Conservation (phyloP, 2,329 filamentous ascomycete genomes). For the Fusarium verticillioides region DNA sequence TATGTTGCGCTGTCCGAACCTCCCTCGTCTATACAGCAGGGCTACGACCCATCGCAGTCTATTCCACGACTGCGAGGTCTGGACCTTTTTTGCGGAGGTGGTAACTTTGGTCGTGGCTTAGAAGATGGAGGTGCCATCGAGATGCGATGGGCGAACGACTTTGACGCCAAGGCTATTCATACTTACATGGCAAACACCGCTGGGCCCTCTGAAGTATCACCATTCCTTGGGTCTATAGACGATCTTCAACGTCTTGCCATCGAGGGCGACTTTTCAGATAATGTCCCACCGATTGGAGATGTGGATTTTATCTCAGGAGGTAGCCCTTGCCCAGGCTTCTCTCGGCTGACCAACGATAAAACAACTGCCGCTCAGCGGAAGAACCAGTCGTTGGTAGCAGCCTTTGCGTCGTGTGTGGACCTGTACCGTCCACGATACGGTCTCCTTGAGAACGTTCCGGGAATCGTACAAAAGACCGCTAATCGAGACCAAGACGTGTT, state of each 20-base stretch:
- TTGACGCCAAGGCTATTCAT: slow-evolving; percentile 70
- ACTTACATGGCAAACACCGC: slow-evolving; percentile 77
- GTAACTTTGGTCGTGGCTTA: slow-evolving; percentile 80
- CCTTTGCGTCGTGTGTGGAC: slow-evolving; percentile 79
- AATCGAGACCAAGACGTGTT: slow-evolving; percentile 71
- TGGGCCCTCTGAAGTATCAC: slow-evolving; percentile 53
- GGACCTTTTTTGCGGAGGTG: slow-evolving; percentile 82
- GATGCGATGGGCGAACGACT: slow-evolving; percentile 76
- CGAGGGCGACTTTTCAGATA: slow-evolving; percentile 55
- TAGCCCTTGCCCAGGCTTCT: slow-evolving; percentile 83
- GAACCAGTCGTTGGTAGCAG: slow-evolving; percentile 82
- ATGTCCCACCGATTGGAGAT: slow-evolving; percentile 68
- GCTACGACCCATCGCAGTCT: slow-evolving; percentile 59
- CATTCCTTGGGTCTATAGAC: slow-evolving; percentile 79
- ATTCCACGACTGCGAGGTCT: slow-evolving; percentile 65
- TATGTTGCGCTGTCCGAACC: slow-evolving; percentile 52
- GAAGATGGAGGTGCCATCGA: slow-evolving; percentile 75
- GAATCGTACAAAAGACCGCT: slow-evolving; percentile 65
- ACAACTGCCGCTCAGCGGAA: slow-evolving; percentile 66
- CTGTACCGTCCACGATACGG: slow-evolving; percentile 80
- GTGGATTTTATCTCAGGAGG: slow-evolving; percentile 78
- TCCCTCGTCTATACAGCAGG: slow-evolving; percentile 60
- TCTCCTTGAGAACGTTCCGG: slow-evolving; percentile 79
- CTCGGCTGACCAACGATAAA: slow-evolving; percentile 68
- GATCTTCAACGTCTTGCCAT: slow-evolving; percentile 70